phyloP scores from a whole-genome alignment of 768 basidiomycete genomes.

The Phylloporus arenicola region DNA sequence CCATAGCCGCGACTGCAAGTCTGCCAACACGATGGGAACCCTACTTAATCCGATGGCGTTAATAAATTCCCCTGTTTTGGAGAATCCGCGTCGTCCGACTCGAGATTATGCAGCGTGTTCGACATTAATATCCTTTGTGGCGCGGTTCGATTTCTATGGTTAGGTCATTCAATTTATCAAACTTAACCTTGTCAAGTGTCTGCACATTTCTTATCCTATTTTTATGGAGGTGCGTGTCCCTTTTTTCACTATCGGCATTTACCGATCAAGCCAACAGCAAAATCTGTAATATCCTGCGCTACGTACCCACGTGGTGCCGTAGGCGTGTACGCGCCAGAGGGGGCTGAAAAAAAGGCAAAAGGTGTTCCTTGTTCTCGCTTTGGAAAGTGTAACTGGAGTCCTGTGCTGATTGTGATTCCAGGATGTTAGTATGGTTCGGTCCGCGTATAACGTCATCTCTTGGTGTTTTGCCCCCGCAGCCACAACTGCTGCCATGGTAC shows the following conservation, averaged over 20 bases:
- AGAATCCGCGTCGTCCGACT: constrained; percentile 7
- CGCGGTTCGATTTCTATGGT: constrained; percentile 7
- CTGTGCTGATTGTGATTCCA: neutral
- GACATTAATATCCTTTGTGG: neutral
- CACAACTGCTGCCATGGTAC: neutral
- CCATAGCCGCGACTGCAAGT: neutral
- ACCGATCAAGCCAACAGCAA: neutral
- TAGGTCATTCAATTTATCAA: constrained; percentile 8
- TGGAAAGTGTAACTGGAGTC: neutral
- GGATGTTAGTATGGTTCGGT: neutral
- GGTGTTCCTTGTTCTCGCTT: constrained; percentile 1
- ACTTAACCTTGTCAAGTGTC: constrained; percentile 19
- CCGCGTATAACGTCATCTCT: too few relatives aligned
- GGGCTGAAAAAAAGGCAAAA: neutral
- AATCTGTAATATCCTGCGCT: neutral
- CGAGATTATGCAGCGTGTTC: constrained; percentile 4
- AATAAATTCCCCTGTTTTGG: neutral
- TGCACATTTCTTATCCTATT: neutral
- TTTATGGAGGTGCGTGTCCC: neutral
- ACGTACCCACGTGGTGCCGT: neutral
- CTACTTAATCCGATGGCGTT: neutral
- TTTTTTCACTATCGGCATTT: neutral
- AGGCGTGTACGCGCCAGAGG: neutral
- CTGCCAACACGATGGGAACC: neutral
- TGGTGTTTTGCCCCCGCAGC: too few relatives aligned